Conservation (phyloP, 441 rosid species). For the Jatropha multifida region DNA sequence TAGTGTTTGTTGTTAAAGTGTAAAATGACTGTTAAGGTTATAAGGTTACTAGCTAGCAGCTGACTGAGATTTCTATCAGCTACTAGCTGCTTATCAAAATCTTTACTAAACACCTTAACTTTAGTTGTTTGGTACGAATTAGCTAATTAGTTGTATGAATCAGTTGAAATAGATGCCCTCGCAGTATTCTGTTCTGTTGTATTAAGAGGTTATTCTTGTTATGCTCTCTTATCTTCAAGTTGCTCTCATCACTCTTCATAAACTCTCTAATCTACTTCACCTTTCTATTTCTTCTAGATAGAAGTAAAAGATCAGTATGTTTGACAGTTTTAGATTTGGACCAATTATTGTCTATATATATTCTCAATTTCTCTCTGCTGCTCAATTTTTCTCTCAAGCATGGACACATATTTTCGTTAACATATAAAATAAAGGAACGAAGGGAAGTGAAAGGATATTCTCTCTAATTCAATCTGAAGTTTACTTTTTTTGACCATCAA, state of each 20-base stretch:
- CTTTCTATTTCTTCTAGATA: not conserved
- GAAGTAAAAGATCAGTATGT: not conserved
- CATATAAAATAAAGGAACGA: not conserved
- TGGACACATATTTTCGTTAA: not conserved
- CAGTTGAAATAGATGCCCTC: too few species aligned
- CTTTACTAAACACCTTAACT: too few species aligned
- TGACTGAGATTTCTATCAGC: too few species aligned
- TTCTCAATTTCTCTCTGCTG: not conserved
- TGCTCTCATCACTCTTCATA: not conserved
- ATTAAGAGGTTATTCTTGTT: constrained; percentile 6
- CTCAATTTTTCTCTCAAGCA: not conserved
- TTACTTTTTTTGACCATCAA: not conserved
- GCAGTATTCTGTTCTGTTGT: not conserved
- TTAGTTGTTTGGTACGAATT: too few species aligned
- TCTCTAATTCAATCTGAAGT: not conserved
- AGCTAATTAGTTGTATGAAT: too few species aligned
- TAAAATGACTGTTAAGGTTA: too few species aligned
- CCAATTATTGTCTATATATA: not conserved
- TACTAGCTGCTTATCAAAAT: too few species aligned
- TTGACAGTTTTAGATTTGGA: not conserved
- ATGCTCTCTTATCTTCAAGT: not conserved
- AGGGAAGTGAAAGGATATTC: not conserved
- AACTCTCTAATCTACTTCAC: not conserved
- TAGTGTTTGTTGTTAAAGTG: too few species aligned
- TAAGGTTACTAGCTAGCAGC: too few species aligned